phyloP scores from a whole-genome alignment of 345 rosid genomes.

The Rhodomyrtus tomentosa region DNA sequence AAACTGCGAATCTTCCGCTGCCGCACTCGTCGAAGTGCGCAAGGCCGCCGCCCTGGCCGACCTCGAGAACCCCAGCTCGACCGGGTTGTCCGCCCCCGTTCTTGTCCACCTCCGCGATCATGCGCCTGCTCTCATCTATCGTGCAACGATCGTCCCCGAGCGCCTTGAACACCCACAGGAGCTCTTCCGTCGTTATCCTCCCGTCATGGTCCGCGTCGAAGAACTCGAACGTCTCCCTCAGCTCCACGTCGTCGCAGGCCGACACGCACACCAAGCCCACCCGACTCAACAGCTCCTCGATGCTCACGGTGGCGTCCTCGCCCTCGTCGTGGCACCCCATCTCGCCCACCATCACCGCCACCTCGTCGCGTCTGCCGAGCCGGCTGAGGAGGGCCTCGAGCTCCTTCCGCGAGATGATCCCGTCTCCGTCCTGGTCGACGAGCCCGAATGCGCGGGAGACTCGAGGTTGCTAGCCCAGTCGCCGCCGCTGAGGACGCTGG shows the following conservation, averaged over 20 bases:
- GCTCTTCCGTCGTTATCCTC: constrained; percentile 78
- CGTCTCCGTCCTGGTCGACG: constrained; percentile 49
- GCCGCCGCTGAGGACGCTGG: constrained; percentile 51
- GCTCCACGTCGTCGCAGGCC: constrained; percentile 45
- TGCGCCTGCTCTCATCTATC: constrained; percentile 77
- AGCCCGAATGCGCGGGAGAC: constrained; percentile 36
- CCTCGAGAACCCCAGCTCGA: too few relatives aligned
- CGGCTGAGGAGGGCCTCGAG: constrained; percentile 43
- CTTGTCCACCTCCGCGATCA: constrained; percentile 70
- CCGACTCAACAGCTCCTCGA: constrained; percentile 39
- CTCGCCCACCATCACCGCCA: constrained; percentile 47
- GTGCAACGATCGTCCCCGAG: constrained; percentile 72
- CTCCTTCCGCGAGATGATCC: constrained; percentile 37
- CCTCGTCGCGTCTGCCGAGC: constrained; percentile 36
- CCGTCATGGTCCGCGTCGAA: constrained; percentile 89
- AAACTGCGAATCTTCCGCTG: too few relatives aligned
- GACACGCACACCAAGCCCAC: constrained; percentile 37
- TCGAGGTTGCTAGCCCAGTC: constrained; percentile 29
- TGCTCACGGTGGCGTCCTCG: constrained; percentile 35
- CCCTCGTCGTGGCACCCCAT: constrained; percentile 20
- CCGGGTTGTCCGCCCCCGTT: constrained; percentile 79
- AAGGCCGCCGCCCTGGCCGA: too few relatives aligned
- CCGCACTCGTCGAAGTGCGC: too few relatives aligned
- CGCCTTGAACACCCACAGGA: constrained; percentile 29
- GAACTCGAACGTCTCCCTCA: constrained; percentile 56